Conservation (phyloP, 2,329 filamentous ascomycete species). For the Magnaporthales sp. region DNA sequence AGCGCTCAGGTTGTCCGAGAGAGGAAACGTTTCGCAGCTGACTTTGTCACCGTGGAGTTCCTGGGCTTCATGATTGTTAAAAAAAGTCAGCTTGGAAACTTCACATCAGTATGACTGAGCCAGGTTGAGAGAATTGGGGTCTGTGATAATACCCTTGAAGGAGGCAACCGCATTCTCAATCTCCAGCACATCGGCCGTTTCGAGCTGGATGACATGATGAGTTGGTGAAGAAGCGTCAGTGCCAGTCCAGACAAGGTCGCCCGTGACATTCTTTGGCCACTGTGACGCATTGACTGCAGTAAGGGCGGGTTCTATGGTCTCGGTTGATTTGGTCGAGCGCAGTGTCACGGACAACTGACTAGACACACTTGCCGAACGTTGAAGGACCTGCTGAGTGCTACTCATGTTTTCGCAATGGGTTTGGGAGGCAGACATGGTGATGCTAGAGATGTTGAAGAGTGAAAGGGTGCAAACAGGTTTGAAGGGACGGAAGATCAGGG, state of each 20-base stretch:
- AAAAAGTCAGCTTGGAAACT: not conserved
- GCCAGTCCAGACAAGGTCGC: slow-evolving; percentile 3
- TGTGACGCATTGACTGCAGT: not conserved
- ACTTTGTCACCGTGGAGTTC: slow-evolving; percentile 29
- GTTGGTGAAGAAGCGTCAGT: not conserved
- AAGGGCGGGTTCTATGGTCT: not conserved
- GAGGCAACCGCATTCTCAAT: slow-evolving; percentile 16
- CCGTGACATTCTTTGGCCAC: not conserved
- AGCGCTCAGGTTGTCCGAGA: slow-evolving; percentile 23
- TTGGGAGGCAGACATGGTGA: not conserved
- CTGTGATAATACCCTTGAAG: slow-evolving; percentile 19
- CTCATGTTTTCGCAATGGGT: not conserved
- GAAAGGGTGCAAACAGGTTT: not conserved
- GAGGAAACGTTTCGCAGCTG: slow-evolving; percentile 26
- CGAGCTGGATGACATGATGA: slow-evolving; percentile 11
- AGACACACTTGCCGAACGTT: not conserved
- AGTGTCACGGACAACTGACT: not conserved
- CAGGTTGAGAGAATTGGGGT: too few species aligned
- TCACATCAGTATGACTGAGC: too few species aligned
- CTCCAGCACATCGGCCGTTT: slow-evolving; percentile 11
- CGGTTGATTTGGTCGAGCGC: not conserved
- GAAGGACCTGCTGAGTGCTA: not conserved
- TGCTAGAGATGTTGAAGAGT: not conserved
- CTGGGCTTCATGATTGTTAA: not conserved
- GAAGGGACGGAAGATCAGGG: too few species aligned